Evolutionary conservation across 179 eudicot species (phyloP).

Genomic region (Silene noctiflora): DNA sequence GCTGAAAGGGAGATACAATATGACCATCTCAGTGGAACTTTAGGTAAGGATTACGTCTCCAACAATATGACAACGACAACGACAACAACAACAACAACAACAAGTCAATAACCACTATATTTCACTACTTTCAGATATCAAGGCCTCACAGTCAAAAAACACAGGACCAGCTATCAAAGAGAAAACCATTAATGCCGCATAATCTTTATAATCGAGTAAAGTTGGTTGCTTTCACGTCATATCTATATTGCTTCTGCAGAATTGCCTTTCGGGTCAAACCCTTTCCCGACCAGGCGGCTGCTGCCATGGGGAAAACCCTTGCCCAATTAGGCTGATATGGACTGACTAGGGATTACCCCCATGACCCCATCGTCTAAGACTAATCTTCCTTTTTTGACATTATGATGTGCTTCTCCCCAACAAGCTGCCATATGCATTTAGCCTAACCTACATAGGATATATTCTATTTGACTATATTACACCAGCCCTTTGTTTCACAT

Average conservation of each 20-base stretch:
- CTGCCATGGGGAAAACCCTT: not conserved
- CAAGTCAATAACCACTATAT: not conserved
- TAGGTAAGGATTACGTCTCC: not conserved
- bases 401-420: too few relatives aligned
- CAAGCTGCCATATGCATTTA: not conserved
- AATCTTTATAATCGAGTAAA: not conserved
- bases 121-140: not conserved
- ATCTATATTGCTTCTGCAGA: not conserved
- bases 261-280: not conserved
- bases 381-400: too few relatives aligned
- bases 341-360: too few relatives aligned
- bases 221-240: not conserved
- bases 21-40: not conserved
- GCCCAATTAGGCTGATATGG: too few relatives aligned
- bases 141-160: not conserved
- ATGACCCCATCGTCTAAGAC: too few relatives aligned
- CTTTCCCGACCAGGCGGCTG: not conserved
- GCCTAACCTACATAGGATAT: too few relatives aligned
- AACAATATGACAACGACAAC: not conserved
- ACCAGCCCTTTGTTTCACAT: not conserved
- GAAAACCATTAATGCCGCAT: not conserved
- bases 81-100: not conserved
- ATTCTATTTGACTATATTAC: not conserved
- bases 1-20: not conserved
- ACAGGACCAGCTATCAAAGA: not conserved